Conservation (phyloP, 2,329 filamentous ascomycete genomes). For the Aureobasidium sp. region DNA sequence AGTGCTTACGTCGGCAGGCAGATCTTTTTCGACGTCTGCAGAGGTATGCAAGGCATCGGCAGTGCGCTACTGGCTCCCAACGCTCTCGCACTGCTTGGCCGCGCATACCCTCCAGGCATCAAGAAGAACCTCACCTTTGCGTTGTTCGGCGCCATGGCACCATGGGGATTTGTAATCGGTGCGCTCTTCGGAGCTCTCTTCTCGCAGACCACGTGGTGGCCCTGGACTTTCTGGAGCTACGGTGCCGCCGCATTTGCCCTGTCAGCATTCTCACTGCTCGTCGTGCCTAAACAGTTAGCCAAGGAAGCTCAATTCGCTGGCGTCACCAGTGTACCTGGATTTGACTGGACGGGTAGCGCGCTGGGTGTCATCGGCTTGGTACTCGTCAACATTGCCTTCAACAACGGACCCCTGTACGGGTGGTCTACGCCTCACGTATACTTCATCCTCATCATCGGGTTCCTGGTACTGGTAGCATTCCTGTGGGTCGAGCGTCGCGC, state of each 20-base stretch:
- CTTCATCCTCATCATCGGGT: slow-evolving; percentile 50
- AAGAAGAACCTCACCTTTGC: slow-evolving; percentile 35
- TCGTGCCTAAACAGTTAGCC: slow-evolving; percentile 32
- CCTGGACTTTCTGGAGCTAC: slow-evolving; percentile 39
- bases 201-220: slow-evolving; percentile 29
- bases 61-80: slow-evolving; percentile 33
- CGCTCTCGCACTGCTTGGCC: slow-evolving; percentile 32
- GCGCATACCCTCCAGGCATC: slow-evolving; percentile 29
- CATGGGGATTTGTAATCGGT: slow-evolving; percentile 31
- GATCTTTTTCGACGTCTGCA: slow-evolving; percentile 32
- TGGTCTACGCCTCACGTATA: slow-evolving; percentile 54
- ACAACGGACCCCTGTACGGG: slow-evolving; percentile 54
- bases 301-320: slow-evolving; percentile 21
- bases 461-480: slow-evolving; percentile 49
- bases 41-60: slow-evolving; percentile 36
- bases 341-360: slow-evolving; percentile 40
- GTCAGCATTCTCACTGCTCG: slow-evolving; percentile 31
- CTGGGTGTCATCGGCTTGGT: slow-evolving; percentile 51
- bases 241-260: slow-evolving; percentile 34
- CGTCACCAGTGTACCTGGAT: slow-evolving; percentile 22
- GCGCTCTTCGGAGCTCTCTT: slow-evolving; percentile 30
- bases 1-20: slow-evolving; percentile 29
- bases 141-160: slow-evolving; percentile 32
- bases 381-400: slow-evolving; percentile 62
- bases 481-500: slow-evolving; percentile 35